Percentiles rank a stretch among this genome's conserved stretches.
These are phyloP conservation scores for Leptographium wingfieldii DNA, from an alignment of 2,329 filamentous ascomycete genomes.

Conservation along the genomic window DNA sequence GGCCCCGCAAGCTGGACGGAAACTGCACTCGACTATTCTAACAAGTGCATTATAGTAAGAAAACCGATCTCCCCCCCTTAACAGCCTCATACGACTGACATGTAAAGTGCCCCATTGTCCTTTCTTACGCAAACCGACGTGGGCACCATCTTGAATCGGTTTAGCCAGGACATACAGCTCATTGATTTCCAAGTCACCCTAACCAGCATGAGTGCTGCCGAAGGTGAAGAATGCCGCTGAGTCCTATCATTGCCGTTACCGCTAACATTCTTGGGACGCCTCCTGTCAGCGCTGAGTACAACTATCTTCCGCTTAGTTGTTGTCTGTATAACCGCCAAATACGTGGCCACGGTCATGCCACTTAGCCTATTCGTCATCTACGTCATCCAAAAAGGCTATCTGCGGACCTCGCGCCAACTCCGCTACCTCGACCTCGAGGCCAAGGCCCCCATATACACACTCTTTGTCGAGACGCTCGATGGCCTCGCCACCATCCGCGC, in stretches of 20 bases:
- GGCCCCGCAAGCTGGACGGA: background rate
- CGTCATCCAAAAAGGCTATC: constrained; percentile 32
- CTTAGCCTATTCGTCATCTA: background rate
- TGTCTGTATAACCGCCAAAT: background rate
- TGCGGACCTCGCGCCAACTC: constrained; percentile 37
- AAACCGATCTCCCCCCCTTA: background rate
- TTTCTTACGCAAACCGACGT: constrained; percentile 23
- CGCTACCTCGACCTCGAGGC: constrained; percentile 37
- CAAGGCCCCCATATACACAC: constrained; percentile 31
- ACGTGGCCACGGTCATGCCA: background rate
- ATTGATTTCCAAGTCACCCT: constrained; percentile 18
- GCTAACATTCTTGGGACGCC: background rate
- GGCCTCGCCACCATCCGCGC: constrained; percentile 38
- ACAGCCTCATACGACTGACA: background rate
- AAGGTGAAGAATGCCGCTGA: background rate
- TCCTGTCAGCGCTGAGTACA: background rate
- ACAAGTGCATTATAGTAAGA: background rate
- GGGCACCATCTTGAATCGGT: constrained; percentile 24
- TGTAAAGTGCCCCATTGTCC: constrained; percentile 8
- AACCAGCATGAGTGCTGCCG: background rate
- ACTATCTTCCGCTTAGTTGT: constrained; percentile 1
- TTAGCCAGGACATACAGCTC: constrained; percentile 26
- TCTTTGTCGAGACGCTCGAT: constrained; percentile 32
- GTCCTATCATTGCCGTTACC: background rate
- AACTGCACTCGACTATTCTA: background rate